Base-by-base conservation (phyloP, 2,329 filamentous ascomycete species). In the Gaeumannomyces sp. region DNA sequence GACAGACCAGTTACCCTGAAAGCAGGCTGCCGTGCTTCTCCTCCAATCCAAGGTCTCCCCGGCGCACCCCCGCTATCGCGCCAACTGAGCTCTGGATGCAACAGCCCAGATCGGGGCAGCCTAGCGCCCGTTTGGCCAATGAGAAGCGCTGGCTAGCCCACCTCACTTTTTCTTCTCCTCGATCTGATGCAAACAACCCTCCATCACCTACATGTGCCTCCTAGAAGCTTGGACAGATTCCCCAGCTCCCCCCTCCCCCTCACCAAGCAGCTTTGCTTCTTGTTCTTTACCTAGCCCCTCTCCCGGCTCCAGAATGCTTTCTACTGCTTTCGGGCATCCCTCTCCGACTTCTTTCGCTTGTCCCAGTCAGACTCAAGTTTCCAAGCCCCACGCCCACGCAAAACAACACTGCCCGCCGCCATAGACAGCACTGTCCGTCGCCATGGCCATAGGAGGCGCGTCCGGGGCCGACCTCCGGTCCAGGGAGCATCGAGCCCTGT, bases 401-500 rank as follows among this genome's bases (percentile, higher is more conserved):
- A 50, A n/a, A 53, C 45, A 45, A 11, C 16, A 45, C 16, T 16
- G 5, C 14, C 14, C 33, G 33, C 13, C 2, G 33, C 33, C 33
- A 33, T 2, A 33, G 11, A 11, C 10, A 11, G 33, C 33, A 35
- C 8, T 22, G 2, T 16, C 19, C 45, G 7, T 25, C 45, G 45
- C n/a, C 45, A 53, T n/a, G 45, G 10, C 19, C 19, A 19, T 19
- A 25, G 45, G 19, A 53, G 45, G n/a, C 7, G 6, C 45, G 45
- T 5, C 22, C 22, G 22, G 7, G 45, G 3, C 35, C 25, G 62
- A 65, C 16, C 69, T 72, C 25, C 69, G 71, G 63, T 70, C 68
- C 25, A 61, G 68, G 31, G 75, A 78, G 33, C 75, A 77, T 38
- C 72, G 75, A 6, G 72, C 75, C 28, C 71, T 80, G 4, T 69